Conservation (phyloP, 108 stramenopile species). For the Fragilariopsis cylindrus region DNA sequence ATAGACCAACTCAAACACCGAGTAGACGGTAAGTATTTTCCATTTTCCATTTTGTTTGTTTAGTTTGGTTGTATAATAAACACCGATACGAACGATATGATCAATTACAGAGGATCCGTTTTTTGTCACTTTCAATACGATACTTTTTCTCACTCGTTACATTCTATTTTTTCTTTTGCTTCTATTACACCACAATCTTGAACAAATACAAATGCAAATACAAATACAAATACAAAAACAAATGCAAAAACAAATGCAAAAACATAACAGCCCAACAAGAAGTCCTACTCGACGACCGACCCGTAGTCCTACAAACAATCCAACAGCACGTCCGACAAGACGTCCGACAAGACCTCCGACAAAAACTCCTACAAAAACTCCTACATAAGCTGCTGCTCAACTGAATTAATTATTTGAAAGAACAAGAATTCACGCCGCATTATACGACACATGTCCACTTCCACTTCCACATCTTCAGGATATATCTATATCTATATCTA, state of each 20-base stretch:
- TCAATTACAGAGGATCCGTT: too few species aligned
- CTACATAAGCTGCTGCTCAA: background rate
- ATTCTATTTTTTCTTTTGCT: too few species aligned
- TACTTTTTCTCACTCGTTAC: too few species aligned
- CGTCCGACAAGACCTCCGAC: background rate
- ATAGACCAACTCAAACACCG: too few species aligned
- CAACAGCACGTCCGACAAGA: background rate
- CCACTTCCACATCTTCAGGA: background rate
- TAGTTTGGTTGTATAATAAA: too few species aligned
- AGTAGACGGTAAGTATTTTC: too few species aligned
- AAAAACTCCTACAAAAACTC: background rate
- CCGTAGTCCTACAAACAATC: background rate
- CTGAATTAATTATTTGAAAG: constrained; percentile 1
- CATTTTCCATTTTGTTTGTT: too few species aligned
- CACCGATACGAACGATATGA: too few species aligned
- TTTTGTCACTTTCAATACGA: too few species aligned
- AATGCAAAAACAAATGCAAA: background rate
- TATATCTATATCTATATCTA: too few species aligned
- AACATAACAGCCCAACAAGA: background rate
- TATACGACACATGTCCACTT: background rate
- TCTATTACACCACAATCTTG: too few species aligned
- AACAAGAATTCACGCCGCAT: constrained; percentile 25
- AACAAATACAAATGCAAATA: background rate
- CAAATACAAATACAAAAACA: background rate
- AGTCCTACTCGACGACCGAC: background rate